These are phyloP conservation scores for Exophiala alcalophila DNA, from an alignment of 2,329 filamentous ascomycete species.

Conservation along the genomic window DNA sequence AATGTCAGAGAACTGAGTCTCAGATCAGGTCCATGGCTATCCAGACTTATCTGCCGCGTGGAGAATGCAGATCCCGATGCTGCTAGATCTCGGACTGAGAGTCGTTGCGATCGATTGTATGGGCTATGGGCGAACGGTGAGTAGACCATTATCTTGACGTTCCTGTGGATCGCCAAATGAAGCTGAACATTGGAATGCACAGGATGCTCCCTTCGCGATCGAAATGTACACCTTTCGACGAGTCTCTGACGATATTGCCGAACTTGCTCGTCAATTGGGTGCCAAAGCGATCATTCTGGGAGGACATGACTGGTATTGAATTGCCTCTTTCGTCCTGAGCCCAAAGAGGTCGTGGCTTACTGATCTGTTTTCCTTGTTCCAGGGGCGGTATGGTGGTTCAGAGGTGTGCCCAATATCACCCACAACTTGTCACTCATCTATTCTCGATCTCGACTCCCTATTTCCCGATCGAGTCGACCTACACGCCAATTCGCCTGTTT, in stretches of 20 bases:
- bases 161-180: not conserved
- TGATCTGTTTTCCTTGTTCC: not conserved
- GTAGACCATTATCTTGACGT: not conserved
- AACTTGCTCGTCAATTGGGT: slow-evolving; percentile 60
- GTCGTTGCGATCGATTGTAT: slow-evolving; percentile 83
- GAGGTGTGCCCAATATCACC: slow-evolving; percentile 69
- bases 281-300: slow-evolving; percentile 68
- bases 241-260: slow-evolving; percentile 70
- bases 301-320: slow-evolving; percentile 82
- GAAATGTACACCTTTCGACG: slow-evolving; percentile 67
- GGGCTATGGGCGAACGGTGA: slow-evolving; percentile 72
- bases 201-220: slow-evolving; percentile 48
- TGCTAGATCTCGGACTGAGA: slow-evolving; percentile 67
- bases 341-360: too few relatives aligned
- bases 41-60: slow-evolving; percentile 83
- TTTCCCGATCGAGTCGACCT: slow-evolving; percentile 51
- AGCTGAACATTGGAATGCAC: not conserved
- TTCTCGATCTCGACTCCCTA: slow-evolving; percentile 81
- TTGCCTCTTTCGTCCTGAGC: too few relatives aligned
- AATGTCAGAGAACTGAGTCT: too few relatives aligned
- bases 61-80: slow-evolving; percentile 79
- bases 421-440: slow-evolving; percentile 66
- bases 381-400: slow-evolving; percentile 70
- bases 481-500: slow-evolving; percentile 56
- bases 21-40: slow-evolving; percentile 67